Conservation (phyloP, 2,329 filamentous ascomycete genomes). For the Xylariaceae sp. region DNA sequence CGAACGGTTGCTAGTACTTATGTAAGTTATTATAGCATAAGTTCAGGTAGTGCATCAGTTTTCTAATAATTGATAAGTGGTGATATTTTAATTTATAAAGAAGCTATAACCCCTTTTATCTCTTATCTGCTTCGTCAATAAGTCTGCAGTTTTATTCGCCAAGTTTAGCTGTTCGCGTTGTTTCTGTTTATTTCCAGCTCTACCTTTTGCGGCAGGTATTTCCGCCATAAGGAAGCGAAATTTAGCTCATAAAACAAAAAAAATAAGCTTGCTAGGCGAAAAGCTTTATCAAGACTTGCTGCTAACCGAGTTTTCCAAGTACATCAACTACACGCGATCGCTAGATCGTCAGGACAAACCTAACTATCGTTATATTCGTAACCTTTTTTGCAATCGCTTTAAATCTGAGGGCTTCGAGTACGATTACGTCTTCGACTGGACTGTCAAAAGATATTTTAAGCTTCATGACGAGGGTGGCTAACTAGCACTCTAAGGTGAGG, state of each 20-base stretch:
- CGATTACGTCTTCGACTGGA: slow-evolving; percentile 79
- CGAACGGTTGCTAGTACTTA: background rate
- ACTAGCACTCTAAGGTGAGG: too few relatives aligned
- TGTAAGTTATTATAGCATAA: background rate
- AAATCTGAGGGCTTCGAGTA: slow-evolving; percentile 77
- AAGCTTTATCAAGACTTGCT: slow-evolving; percentile 72
- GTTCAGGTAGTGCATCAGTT: background rate
- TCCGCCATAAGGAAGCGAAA: background rate
- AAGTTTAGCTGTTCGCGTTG: background rate
- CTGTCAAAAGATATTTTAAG: slow-evolving; percentile 38
- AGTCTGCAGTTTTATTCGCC: too few relatives aligned
- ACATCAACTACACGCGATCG: slow-evolving; percentile 76
- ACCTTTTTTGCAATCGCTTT: slow-evolving; percentile 65
- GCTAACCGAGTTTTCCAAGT: slow-evolving; percentile 76
- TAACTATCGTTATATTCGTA: slow-evolving; percentile 70
- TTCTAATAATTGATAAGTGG: background rate
- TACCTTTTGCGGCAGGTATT: slow-evolving; percentile 1
- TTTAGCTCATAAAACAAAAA: slow-evolving; percentile 74
- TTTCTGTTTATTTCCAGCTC: too few relatives aligned
- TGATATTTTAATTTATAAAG: slow-evolving; percentile 5
- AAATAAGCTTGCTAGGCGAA: slow-evolving; percentile 76
- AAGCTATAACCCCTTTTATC: background rate
- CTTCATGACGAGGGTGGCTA: slow-evolving; percentile 13
- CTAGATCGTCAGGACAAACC: slow-evolving; percentile 78
- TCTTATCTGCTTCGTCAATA: slow-evolving; percentile 3